A percentile compares a stretch with the other conserved stretches of the same genome.
phyloP scores from a whole-genome alignment of 116 monocot genomes.

The Phalaenopsis hybrid region DNA sequence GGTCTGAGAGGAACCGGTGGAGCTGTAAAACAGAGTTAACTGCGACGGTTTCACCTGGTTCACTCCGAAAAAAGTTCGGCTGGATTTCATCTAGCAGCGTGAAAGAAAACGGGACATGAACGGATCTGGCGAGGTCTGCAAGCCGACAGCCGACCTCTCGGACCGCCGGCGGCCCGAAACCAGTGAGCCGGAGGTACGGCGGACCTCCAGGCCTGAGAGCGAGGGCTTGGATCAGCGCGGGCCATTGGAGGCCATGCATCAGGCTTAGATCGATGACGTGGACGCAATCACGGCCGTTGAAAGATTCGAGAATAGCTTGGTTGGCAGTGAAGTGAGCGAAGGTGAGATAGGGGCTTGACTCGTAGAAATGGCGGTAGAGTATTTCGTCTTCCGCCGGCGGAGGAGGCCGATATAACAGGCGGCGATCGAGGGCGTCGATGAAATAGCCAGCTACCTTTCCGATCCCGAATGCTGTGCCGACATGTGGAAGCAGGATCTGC shows the following conservation, averaged over 20 bases:
- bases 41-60: conserved; percentile 29
- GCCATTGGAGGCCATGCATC: conserved; percentile 28
- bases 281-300: conserved; percentile 12
- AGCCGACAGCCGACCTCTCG: conserved; percentile 30
- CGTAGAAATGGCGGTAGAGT: conserved; percentile 70
- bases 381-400: conserved; percentile 18
- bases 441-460: conserved; percentile 54
- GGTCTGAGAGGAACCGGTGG: conserved; percentile 20
- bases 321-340: conserved; percentile 39
- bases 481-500: conserved; percentile 26
- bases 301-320: conserved; percentile 31
- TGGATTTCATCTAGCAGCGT: no score
- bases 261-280: conserved; percentile 23
- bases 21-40: conserved; percentile 42
- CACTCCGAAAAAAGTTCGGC: background rate
- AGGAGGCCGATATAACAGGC: conserved; percentile 11
- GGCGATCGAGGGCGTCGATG: conserved; percentile 35
- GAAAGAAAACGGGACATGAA: conserved; percentile 10
- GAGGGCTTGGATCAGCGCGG: conserved; percentile 20
- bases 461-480: conserved; percentile 36
- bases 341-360: conserved; percentile 56
- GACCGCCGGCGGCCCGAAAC: conserved; percentile 16
- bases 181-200: conserved; percentile 16
- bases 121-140: conserved; percentile 36
- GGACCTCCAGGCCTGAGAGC: conserved; percentile 19